Percentiles rank a stretch among this genome's conserved stretches.
phyloP scores from a whole-genome alignment of 768 basidiomycete genomes.

The Hebeloma cylindrosporum region DNA sequence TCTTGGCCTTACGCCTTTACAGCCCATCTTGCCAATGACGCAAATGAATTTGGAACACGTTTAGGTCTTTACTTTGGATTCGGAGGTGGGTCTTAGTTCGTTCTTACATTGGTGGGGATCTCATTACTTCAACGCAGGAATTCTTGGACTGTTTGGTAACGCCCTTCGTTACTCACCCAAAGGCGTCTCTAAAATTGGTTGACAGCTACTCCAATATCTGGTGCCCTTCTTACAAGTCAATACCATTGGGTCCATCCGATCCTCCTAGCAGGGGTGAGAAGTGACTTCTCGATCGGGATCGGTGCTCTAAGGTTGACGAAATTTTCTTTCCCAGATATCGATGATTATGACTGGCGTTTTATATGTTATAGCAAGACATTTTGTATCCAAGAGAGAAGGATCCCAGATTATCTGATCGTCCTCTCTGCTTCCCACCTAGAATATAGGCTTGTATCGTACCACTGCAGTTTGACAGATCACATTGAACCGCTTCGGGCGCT shows the following conservation, averaged over 20 bases:
- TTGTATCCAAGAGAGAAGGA: too few species aligned
- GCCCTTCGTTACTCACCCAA: not conserved
- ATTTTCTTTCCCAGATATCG: too few species aligned
- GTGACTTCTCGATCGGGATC: too few species aligned
- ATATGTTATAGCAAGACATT: too few species aligned
- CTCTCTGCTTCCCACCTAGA: too few species aligned
- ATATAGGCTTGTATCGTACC: too few species aligned
- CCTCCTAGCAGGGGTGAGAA: conserved; percentile 41
- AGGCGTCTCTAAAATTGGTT: not conserved
- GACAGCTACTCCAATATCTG: conserved; percentile 47
- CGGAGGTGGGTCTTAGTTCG: conserved; percentile 32
- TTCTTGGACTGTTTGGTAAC: conserved; percentile 38
- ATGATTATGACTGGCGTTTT: too few species aligned
- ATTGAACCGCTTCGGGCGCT: too few species aligned
- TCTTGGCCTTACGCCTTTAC: not conserved
- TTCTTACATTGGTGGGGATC: not conserved
- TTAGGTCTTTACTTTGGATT: conserved; percentile 46
- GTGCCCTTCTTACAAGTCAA: conserved; percentile 45
- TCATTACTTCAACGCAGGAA: conserved; percentile 10
- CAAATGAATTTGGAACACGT: conserved; percentile 47
- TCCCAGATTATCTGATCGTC: too few species aligned
- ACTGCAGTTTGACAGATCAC: too few species aligned
- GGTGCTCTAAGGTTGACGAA: too few species aligned
- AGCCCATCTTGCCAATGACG: conserved; percentile 38
- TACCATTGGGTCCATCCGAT: conserved; percentile 45